A percentile compares a stretch with the other conserved stretches of the same genome.
phyloP scores from a whole-genome alignment of 2,329 filamentous ascomycete genomes.

The Calonectria pseudoturangicola region DNA sequence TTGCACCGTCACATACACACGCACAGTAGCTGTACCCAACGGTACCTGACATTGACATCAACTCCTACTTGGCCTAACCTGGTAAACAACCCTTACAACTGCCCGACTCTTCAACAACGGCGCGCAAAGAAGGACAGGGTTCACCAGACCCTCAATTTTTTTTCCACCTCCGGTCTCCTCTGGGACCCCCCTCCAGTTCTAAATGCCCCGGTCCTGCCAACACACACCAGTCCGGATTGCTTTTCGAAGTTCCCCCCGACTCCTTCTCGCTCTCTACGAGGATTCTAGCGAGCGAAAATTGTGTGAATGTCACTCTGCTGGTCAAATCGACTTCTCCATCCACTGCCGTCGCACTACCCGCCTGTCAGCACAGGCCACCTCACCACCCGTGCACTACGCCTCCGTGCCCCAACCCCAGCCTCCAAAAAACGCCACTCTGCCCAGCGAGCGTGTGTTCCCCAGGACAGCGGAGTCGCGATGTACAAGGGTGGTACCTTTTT shows the following conservation, averaged over 20 bases:
- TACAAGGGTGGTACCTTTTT: constrained; percentile 24
- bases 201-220: constrained; percentile 31
- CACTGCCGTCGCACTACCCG: constrained; percentile 32
- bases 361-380: constrained; percentile 39
- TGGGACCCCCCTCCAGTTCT: constrained; percentile 31
- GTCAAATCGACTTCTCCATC: constrained; percentile 1
- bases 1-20: constrained; percentile 29
- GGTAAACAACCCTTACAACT: constrained; percentile 29
- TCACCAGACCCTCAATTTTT: constrained; percentile 30
- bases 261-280: background rate
- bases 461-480: constrained; percentile 28
- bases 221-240: constrained; percentile 9
- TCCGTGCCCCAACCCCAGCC: constrained; percentile 33
- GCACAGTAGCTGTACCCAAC: constrained; percentile 35
- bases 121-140: constrained; percentile 27
- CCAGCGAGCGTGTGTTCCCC: constrained; percentile 32
- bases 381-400: constrained; percentile 29
- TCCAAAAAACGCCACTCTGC: constrained; percentile 36
- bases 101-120: constrained; percentile 32
- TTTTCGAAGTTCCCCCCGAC: background rate
- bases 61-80: constrained; percentile 26
- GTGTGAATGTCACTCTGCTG: constrained; percentile 17
- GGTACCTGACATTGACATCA: constrained; percentile 38
- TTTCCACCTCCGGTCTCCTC: background rate
- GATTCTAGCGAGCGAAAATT: background rate